Base-by-base conservation (phyloP, 1,284 basidiomycete genomes). In the Peniophora sp. region DNA sequence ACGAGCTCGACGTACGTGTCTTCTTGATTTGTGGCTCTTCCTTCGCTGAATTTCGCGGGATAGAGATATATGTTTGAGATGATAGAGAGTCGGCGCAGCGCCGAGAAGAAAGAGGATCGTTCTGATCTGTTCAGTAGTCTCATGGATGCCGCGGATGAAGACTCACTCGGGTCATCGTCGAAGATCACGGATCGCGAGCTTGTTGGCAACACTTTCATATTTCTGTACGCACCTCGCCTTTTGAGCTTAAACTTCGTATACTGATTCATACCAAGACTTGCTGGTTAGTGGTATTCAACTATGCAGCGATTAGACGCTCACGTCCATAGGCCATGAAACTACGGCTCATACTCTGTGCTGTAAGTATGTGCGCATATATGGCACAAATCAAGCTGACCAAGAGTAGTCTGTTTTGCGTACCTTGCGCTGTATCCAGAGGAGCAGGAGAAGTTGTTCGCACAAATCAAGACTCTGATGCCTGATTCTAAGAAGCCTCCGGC, bases 51-150 rank as follows among this genome's bases (percentile, higher is more conserved):
- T 51, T 2, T 14, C 20, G 14, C 14, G 16, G 14, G 25, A 16
- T 45, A 78, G 75, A 52, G 51, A 39, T 78, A 78, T 52, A 75
- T 79, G 69, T 54, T 61, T 1, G 75, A 78, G 56, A 77, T 79
- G 74, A 73, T 79, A 44, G 53, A 63, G 17, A 66, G 65, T 20
- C 69, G 76, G 0, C 64, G 67, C 35, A 48, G 49, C n/a, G 56
- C 61, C 2, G 64, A 59, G 43, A 51, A 65, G 27, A 69, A 68
- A 32, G 65, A 64, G 41, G 66, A 70, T 49, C 65, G 65, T 35
- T 59, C 74, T 51, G 77, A 81, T 57, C 61, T 81, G 2, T 73
- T 81, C 56, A 75, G 65, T 51, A 73, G 67, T 53, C 66, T 81
- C 11, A 56, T 79, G 16, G 65, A 68, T 49, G 75, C 75, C 3